Base-by-base conservation (phyloP, 331 rosid genomes). In the Pyracantha coccinea region DNA sequence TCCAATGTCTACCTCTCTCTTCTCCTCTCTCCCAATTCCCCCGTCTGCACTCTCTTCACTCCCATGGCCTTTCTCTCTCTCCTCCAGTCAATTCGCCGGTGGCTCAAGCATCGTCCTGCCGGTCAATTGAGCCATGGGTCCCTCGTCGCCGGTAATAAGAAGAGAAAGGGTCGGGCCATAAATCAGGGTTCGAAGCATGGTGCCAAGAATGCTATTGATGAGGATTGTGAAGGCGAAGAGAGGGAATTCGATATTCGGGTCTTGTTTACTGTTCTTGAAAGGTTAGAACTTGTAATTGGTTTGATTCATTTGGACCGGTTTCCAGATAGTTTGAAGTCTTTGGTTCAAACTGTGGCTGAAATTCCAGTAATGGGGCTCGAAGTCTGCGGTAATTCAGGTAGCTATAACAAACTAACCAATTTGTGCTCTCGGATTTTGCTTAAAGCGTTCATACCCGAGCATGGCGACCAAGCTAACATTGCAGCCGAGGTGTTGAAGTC, bases 61-160 rank as follows among this genome's bases (percentile, higher is more conserved):
- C 98, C 96, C 6, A 77, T 94, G 80, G 86, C 89, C 1, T 90
- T 92, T 55, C 91, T 91, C 78, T 91, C 98, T 58, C 89, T 94
- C 79, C 96, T 94, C 78, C 92, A 91, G 63, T 90, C 96, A n/a
- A 75, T 94, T 55, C 96, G 97, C 41, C 90, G 93, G 27, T 80
- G 81, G 45, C 82, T 89, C 78, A 94, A 91, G 85, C 80, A 54
- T 61, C 80, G 77, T 6, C 66, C 80, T 2, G 16, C 3, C 10
- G 70, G 13, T 11, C 69, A 66, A 9, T 24, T 58, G 4, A 54
- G 65, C 33, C 78, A 57, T 20, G 72, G 75, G 44, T 77, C 85
- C 11, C 80, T 27, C 8, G 20, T 25, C 15, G 72, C 73, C 15
- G 64, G 50, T 1, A 68, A 66, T 13, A 67, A 87, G 72, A 93